phyloP scores from a whole-genome alignment of 352 stramenopile species.

The Phytophthora boehmeriae region DNA sequence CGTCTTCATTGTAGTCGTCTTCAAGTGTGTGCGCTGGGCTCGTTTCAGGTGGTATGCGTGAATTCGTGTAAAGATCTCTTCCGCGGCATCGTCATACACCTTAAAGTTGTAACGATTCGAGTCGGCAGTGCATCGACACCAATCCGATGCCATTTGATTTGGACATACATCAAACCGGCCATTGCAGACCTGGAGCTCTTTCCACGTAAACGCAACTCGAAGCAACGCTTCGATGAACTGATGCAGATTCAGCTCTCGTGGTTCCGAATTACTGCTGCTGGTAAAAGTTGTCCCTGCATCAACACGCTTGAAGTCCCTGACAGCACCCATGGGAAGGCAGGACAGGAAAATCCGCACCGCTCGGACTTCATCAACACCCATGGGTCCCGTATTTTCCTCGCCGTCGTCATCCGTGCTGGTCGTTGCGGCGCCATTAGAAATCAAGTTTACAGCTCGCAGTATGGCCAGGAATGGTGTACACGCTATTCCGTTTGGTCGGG shows the following conservation, averaged over 20 bases:
- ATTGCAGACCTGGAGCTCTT: conserved; percentile 55
- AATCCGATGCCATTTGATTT: conserved; percentile 48
- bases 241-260: conserved; percentile 41
- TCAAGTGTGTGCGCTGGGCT: conserved; percentile 38
- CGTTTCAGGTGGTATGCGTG: conserved; percentile 31
- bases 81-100: conserved; percentile 48
- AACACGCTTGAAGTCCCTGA: conserved; percentile 19
- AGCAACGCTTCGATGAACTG: conserved; percentile 65
- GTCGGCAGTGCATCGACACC: conserved; percentile 41
- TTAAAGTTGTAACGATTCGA: conserved; percentile 41
- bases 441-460: conserved; percentile 38
- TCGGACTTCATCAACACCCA: conserved; percentile 50
- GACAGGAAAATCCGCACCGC: conserved; percentile 65
- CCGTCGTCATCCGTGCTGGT: neutral
- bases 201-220: conserved; percentile 49
- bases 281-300: neutral
- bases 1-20: conserved; percentile 27
- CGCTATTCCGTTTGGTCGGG: conserved; percentile 19
- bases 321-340: conserved; percentile 45
- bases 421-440: conserved; percentile 10
- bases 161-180: conserved; percentile 63
- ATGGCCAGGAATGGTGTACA: conserved; percentile 41
- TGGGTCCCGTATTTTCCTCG: conserved; percentile 7
- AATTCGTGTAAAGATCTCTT: conserved; percentile 52
- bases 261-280: conserved; percentile 7